These are phyloP conservation scores for Stipa capillata DNA, from an alignment of 176 grass and related monocot genomes.

Conservation along the genomic window DNA sequence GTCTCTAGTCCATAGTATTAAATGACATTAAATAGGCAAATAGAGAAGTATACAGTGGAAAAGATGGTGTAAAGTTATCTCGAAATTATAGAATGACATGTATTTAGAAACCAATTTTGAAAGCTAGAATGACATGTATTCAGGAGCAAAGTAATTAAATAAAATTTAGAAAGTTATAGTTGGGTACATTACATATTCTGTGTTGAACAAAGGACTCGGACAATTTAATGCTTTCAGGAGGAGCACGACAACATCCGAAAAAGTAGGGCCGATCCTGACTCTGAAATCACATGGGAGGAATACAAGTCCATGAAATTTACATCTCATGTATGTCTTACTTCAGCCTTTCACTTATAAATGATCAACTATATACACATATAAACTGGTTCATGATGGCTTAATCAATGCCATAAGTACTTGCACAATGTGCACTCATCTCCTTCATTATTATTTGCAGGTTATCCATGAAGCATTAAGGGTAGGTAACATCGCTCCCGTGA, in stretches of 20 bases:
- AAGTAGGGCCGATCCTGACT: conserved; percentile 19
- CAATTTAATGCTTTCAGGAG: no score
- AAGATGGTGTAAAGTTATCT: no score
- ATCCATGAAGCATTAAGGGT: conserved; percentile 42
- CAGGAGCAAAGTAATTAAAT: no score
- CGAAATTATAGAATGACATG: no score
- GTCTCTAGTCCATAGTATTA: no score
- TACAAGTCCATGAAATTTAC: conserved; percentile 67
- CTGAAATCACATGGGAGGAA: conserved; percentile 51
- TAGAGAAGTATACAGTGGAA: no score
- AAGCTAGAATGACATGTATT: no score
- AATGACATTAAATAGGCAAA: no score
- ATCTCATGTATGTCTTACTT: conserved; percentile 21
- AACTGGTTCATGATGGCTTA: neutral
- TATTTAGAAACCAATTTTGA: no score
- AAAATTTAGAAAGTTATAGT: no score
- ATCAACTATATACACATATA: neutral
- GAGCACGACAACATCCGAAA: conserved; percentile 39
- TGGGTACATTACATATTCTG: no score
- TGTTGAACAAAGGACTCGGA: no score
- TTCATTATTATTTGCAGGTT: conserved; percentile 29
- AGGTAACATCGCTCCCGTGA: conserved; percentile 35
- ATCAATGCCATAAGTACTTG: neutral
- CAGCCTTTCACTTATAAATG: neutral
- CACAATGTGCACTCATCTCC: neutral